Percentiles rank a stretch among this genome's conserved stretches.
These are phyloP conservation scores for Sparassis latifolia DNA, from an alignment of 1,284 basidiomycete genomes.

Conservation along the genomic window DNA sequence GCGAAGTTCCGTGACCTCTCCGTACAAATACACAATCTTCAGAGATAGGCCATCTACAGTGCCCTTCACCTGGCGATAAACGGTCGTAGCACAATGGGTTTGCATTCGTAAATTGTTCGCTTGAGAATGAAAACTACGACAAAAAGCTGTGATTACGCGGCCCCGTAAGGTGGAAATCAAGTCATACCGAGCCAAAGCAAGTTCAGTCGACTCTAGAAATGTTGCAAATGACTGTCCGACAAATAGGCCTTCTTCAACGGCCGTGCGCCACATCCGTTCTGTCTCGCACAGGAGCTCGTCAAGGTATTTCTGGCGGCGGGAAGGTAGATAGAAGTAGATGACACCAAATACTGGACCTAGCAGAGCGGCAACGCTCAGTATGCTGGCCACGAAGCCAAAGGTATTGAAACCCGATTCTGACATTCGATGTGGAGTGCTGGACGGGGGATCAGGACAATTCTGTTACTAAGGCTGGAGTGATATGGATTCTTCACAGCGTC, in stretches of 20 bases:
- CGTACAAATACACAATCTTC: not conserved
- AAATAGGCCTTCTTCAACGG: not conserved
- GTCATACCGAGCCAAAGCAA: not conserved
- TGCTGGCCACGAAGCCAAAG: conserved; percentile 2
- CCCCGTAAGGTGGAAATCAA: not conserved
- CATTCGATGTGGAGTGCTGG: not conserved
- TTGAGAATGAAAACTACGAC: not conserved
- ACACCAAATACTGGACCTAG: not conserved
- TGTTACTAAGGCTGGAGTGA: not conserved
- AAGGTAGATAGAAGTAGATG: not conserved
- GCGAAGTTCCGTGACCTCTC: not conserved
- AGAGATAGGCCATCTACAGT: conserved; percentile 2
- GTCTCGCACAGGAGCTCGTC: not conserved
- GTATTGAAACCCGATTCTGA: conserved; percentile 1
- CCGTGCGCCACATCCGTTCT: not conserved
- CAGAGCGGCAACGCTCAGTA: not conserved
- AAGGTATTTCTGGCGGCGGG: not conserved
- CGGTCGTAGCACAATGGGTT: not conserved
- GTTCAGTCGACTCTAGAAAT: not conserved
- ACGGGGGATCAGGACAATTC: not conserved
- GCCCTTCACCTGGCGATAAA: not conserved
- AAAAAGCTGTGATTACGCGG: not conserved
- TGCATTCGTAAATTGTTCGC: not conserved
- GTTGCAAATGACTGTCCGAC: not conserved
- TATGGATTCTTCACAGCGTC: not conserved